Percentiles rank a stretch among this genome's conserved stretches.
phyloP scores from a whole-genome alignment of 495 filamentous ascomycete species.

The Parmelia sp. region DNA sequence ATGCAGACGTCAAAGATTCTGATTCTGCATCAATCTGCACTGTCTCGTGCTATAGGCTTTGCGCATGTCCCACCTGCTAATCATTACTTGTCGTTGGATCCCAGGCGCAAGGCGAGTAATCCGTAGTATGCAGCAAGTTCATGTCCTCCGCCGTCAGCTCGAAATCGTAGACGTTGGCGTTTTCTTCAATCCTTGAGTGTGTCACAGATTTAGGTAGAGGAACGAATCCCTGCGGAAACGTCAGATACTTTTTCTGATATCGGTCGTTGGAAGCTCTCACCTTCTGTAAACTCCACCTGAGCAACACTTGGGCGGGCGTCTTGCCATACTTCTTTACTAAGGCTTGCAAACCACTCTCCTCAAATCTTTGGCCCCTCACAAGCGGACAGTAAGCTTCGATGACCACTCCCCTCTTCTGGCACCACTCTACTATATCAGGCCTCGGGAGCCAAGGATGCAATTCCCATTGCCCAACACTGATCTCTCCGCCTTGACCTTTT shows the following conservation, averaged over 20 bases:
- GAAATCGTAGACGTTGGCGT: slow-evolving; percentile 76
- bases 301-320: slow-evolving; percentile 68
- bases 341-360: slow-evolving; percentile 54
- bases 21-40: too few species aligned
- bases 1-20: neutral
- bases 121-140: slow-evolving; percentile 49
- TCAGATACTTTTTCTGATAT: neutral
- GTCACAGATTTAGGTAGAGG: slow-evolving; percentile 72
- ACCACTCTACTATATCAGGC: slow-evolving; percentile 71
- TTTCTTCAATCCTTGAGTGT: slow-evolving; percentile 63
- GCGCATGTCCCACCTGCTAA: slow-evolving; percentile 14
- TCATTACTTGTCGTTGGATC: slow-evolving; percentile 52
- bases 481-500: slow-evolving; percentile 62
- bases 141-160: slow-evolving; percentile 59
- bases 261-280: slow-evolving; percentile 28
- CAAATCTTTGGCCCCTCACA: slow-evolving; percentile 58
- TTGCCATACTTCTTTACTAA: slow-evolving; percentile 65
- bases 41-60: neutral
- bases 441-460: slow-evolving; percentile 84
- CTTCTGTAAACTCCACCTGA: slow-evolving; percentile 86
- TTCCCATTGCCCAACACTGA: slow-evolving; percentile 83
- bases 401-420: slow-evolving; percentile 57
- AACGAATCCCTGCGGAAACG: slow-evolving; percentile 46
- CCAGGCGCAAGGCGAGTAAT: slow-evolving; percentile 55
- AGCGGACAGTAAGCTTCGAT: slow-evolving; percentile 79